These are phyloP conservation scores for Adenanthera pavonina DNA, from an alignment of 306 rosid genomes.

Conservation along the genomic window DNA sequence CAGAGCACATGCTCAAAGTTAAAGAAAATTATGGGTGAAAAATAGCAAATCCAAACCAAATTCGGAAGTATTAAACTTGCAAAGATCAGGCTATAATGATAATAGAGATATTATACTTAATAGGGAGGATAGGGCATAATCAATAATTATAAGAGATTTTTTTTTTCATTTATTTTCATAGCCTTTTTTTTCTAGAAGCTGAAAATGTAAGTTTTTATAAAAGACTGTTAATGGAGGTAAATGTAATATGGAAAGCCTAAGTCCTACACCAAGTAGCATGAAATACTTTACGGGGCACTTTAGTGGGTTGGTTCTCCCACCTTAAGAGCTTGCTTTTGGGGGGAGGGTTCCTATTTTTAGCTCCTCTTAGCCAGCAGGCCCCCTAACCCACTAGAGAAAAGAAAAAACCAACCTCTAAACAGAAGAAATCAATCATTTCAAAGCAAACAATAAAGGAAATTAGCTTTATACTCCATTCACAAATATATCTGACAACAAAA, in stretches of 20 bases:
- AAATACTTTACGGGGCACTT: not conserved
- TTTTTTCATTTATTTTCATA: not conserved
- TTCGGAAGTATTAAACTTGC: not conserved
- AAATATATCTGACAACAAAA: not conserved
- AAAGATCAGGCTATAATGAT: conserved; percentile 15
- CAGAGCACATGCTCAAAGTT: conserved; percentile 24
- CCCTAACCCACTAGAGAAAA: not conserved
- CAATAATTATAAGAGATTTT: not conserved
- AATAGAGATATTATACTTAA: conserved; percentile 1
- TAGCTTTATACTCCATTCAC: not conserved
- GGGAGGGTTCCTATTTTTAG: conserved; percentile 18
- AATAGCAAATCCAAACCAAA: conserved; percentile 30
- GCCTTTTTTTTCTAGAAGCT: not conserved
- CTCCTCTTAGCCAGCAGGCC: not conserved
- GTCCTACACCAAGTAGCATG: not conserved
- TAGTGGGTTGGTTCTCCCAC: too few relatives aligned
- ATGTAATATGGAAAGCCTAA: not conserved
- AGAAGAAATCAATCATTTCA: not conserved
- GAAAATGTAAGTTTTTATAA: not conserved
- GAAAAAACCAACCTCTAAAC: not conserved
- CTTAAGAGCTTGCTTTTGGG: not conserved
- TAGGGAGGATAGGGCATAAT: not conserved
- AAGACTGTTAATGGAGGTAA: not conserved
- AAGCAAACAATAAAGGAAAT: not conserved
- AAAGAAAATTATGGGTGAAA: conserved; percentile 8